These are phyloP conservation scores for Penicillium sp. DNA, from an alignment of 2,329 filamentous ascomycete species.

Conservation along the genomic window DNA sequence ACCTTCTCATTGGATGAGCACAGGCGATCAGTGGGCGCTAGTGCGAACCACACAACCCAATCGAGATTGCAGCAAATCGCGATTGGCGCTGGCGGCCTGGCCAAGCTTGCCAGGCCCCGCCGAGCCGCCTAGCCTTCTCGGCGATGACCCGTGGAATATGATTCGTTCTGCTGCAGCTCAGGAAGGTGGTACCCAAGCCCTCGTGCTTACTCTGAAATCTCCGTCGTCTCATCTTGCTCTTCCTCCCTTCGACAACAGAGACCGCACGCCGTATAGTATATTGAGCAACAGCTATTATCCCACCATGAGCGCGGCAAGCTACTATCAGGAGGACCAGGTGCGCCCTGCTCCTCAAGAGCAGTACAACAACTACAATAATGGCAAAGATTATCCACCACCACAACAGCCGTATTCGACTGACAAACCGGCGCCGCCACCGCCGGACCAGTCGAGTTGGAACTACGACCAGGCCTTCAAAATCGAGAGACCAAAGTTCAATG, in stretches of 20 bases:
- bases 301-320: constrained; percentile 34
- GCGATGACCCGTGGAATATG: neutral
- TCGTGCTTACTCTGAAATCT: neutral
- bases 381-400: constrained; percentile 4
- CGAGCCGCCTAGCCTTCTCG: neutral
- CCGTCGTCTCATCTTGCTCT: neutral
- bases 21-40: neutral
- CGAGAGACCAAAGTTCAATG: constrained; percentile 80
- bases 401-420: constrained; percentile 28
- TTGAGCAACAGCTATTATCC: neutral
- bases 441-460: constrained; percentile 30
- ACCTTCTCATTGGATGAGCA: neutral
- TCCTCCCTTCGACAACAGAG: neutral
- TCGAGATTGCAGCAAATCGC: neutral
- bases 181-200: neutral
- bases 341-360: constrained; percentile 15
- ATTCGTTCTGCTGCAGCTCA: neutral
- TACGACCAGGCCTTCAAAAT: constrained; percentile 84
- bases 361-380: constrained; percentile 6
- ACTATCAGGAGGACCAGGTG: constrained; percentile 30
- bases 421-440: neutral
- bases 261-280: neutral
- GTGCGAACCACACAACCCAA: neutral
- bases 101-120: neutral
- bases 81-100: neutral